Percentiles rank a stretch among this genome's conserved stretches.
These are phyloP conservation scores for Drechslera avenae DNA, from an alignment of 2,329 filamentous ascomycete species.

Conservation along the genomic window DNA sequence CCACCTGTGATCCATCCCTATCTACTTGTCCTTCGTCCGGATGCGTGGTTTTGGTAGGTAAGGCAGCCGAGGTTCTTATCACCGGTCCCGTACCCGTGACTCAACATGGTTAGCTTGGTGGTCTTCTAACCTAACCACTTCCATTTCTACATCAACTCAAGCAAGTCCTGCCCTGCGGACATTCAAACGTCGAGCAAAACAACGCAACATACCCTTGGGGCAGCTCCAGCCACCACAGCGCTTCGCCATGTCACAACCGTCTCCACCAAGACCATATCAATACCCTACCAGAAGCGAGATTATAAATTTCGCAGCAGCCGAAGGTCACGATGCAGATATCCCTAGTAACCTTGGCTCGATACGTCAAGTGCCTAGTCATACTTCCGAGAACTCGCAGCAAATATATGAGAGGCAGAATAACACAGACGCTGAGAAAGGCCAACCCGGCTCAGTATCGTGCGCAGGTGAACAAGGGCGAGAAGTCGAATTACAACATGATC, in stretches of 20 bases:
- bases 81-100: too few relatives aligned
- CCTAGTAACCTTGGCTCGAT: constrained; percentile 42
- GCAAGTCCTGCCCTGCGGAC: too few relatives aligned
- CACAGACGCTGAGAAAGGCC: constrained; percentile 41
- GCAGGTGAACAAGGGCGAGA: constrained; percentile 17
- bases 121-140: too few relatives aligned
- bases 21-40: too few relatives aligned
- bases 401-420: constrained; percentile 21
- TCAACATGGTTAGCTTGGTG: too few relatives aligned
- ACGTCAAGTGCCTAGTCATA: constrained; percentile 17
- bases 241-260: constrained; percentile 15
- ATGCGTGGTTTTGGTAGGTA: too few relatives aligned
- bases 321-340: constrained; percentile 50
- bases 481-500: constrained; percentile 40
- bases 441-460: constrained; percentile 25
- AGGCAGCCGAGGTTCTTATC: too few relatives aligned
- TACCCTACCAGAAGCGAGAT: constrained; percentile 41
- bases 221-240: not conserved
- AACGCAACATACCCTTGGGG: not conserved
- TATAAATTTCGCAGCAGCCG: constrained; percentile 42
- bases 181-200: too few relatives aligned
- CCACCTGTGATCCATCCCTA: too few relatives aligned
- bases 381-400: constrained; percentile 10
- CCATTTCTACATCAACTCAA: too few relatives aligned
- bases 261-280: constrained; percentile 18